Base-by-base conservation (phyloP, 495 filamentous ascomycete genomes). In the Alectoria sarmentosa region DNA sequence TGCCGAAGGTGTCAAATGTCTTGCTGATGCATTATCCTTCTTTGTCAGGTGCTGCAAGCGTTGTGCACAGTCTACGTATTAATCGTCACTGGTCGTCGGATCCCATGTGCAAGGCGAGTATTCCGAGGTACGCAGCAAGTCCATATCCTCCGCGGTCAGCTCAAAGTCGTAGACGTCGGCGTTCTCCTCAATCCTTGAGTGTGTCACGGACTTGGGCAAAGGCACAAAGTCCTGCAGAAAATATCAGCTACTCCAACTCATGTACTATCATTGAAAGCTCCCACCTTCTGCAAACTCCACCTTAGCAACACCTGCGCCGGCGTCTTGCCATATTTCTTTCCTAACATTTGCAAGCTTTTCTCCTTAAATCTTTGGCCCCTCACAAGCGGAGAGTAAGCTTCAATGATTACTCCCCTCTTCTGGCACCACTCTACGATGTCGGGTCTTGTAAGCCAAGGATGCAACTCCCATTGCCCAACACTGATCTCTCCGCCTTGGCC, bases 381-480 rank as follows among this genome's bases (percentile, higher is more conserved):
- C 1, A 92, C 87, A 57, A 96, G 75, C 2, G 91, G 92, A 59
- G 82, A 86, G 71, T 95, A 96, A 3, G 91, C 92, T 76, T 96
- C 81, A 28, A 94, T 75, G 36, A 91, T 75, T 9, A 93, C 80
- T 26, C 85, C 84, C 37, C 87, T 78, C 70, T 85, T 78, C 64
- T 80, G 70, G 68, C 88, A 87, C 88, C 92, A 96, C 58, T 84
- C 79, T 15, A 86, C 85, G 37, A 98, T 88, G 68, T 94, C 89
- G 10, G 79, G 78, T 15, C 92, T 79, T 5, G 84, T 78, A n/a
- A 88, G 84, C 90, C 90, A 96, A 1, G 92, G 92, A 71, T 98
- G 93, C 23, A 97, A 77, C 76, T 97, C 92, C 71, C 90, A 90
- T 73, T 96, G 92, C 15, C 89, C 90, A 11, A 96, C 89, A 59